Evolutionary conservation across 176 grass and related monocot species (phyloP).

Genomic region (Aegilops umbellulata): DNA sequence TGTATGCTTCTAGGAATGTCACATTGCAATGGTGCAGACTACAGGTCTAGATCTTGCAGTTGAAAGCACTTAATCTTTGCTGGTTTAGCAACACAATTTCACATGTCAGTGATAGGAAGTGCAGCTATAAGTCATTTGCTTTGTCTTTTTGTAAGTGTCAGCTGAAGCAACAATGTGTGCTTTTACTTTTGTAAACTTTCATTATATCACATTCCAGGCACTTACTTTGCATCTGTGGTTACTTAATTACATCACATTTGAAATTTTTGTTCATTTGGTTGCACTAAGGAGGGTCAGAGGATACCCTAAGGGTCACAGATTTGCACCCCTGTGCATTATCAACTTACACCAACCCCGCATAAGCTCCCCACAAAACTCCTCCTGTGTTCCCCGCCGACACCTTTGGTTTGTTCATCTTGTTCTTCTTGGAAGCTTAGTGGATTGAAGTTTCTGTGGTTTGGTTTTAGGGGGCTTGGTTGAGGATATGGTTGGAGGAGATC

Average conservation of each 20-base stretch:
- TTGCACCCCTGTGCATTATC: neutral
- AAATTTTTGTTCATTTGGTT: too few relatives aligned
- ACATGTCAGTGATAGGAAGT: neutral
- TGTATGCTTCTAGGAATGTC: neutral
- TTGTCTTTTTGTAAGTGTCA: neutral
- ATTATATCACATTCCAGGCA: neutral
- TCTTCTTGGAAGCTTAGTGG: neutral
- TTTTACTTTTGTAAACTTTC: neutral
- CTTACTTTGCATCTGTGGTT: neutral
- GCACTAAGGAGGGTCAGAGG: too few relatives aligned
- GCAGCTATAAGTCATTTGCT: neutral
- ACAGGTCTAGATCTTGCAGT: slow-evolving; percentile 44
- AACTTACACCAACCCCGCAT: neutral
- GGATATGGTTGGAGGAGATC: neutral
- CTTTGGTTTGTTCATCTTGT: neutral
- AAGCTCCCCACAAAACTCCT: neutral
- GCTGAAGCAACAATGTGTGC: neutral
- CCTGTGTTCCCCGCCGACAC: neutral
- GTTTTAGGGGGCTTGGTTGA: slow-evolving; percentile 1
- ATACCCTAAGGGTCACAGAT: too few relatives aligned
- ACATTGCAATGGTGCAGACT: neutral
- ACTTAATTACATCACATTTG: neutral
- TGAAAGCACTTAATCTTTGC: slow-evolving; percentile 30
- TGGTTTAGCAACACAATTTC: neutral
- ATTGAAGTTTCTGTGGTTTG: neutral